phyloP scores from a whole-genome alignment of 345 rosid genomes.

The Salix exigua region DNA sequence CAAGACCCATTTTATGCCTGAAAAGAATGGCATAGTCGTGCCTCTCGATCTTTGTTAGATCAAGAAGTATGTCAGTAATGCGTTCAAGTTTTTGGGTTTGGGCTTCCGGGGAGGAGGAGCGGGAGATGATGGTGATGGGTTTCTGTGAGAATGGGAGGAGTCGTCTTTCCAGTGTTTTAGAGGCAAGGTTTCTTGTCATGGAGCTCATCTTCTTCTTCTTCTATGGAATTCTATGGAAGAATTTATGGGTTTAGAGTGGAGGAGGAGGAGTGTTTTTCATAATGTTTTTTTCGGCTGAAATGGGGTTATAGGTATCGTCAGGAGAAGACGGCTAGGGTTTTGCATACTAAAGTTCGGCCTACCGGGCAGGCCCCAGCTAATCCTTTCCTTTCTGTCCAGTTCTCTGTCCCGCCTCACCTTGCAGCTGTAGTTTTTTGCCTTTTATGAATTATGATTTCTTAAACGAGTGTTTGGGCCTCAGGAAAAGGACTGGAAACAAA shows the following conservation, averaged over 20 bases:
- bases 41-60: constrained; percentile 66
- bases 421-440: background rate
- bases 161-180: background rate
- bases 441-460: background rate
- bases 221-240: background rate
- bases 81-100: constrained; percentile 79
- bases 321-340: no score
- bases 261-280: background rate
- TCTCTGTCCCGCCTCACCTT: background rate
- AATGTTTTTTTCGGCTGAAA: no score
- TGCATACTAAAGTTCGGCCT: no score
- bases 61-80: constrained; percentile 67
- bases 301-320: background rate
- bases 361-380: no score
- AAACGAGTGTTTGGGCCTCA: background rate
- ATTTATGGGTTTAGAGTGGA: background rate
- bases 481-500: background rate
- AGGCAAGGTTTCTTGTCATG: background rate
- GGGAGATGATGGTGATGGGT: constrained; percentile 23
- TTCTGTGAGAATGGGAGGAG: constrained; percentile 11
- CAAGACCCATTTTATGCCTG: constrained; percentile 63
- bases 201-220: background rate
- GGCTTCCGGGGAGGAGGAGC: constrained; percentile 27
- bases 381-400: constrained; percentile 4
- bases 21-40: constrained; percentile 73